A percentile compares a stretch with the other conserved stretches of the same genome.
phyloP scores from a whole-genome alignment of 371 early-diverging fungal species.

The Lichtheimia ramosa region DNA sequence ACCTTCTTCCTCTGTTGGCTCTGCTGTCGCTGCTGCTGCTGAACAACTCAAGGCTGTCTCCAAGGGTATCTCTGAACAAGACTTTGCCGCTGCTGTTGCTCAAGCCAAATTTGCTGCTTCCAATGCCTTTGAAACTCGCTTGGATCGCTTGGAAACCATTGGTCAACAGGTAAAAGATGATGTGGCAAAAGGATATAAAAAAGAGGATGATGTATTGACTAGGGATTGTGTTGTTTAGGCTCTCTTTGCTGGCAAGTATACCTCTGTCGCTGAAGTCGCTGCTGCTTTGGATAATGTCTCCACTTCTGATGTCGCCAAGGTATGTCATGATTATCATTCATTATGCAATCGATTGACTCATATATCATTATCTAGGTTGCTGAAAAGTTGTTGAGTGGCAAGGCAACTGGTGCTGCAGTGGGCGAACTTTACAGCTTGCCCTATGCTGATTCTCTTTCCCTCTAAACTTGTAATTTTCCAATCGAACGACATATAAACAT shows the following conservation, averaged over 20 bases:
- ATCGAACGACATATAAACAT: too few species aligned
- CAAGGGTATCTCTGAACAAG: conserved; percentile 57
- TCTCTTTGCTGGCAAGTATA: conserved; percentile 46
- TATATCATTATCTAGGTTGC: conserved; percentile 52
- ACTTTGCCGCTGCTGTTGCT: conserved; percentile 80
- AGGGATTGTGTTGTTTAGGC: conserved; percentile 26
- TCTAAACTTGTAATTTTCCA: conserved; percentile 25
- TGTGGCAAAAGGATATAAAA: neutral
- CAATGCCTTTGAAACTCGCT: conserved; percentile 56
- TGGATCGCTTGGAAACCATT: conserved; percentile 50
- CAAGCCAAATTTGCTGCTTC: conserved; percentile 83
- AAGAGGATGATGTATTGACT: neutral
- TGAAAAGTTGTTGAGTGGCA: conserved; percentile 65
- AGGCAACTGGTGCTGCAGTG: conserved; percentile 80
- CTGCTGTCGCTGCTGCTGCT: conserved; percentile 68
- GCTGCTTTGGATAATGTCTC: conserved; percentile 63
- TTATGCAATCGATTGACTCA: neutral
- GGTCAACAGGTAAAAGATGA: conserved; percentile 42
- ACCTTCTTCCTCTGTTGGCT: conserved; percentile 57
- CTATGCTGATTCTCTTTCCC: conserved; percentile 81
- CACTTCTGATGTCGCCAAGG: conserved; percentile 64
- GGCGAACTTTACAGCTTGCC: conserved; percentile 81
- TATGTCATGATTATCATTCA: conserved; percentile 17
- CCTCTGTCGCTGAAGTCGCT: conserved; percentile 49
- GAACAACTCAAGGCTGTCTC: conserved; percentile 69